These are phyloP conservation scores for Naematelia aurantialba DNA, from an alignment of 768 basidiomycete species.

Conservation along the genomic window DNA sequence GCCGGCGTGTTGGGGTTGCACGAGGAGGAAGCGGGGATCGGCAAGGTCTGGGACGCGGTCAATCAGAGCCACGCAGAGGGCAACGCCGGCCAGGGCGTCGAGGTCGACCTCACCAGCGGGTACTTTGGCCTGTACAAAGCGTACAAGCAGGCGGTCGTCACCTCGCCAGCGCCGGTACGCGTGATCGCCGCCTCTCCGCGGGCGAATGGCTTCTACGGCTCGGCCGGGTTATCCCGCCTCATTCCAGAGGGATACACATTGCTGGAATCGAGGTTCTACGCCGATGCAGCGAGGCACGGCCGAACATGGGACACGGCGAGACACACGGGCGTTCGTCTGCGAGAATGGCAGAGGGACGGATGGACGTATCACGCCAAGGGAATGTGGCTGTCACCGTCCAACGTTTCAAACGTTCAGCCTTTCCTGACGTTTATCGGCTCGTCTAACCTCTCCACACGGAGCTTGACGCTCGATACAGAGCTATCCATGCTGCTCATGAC, in stretches of 20 bases:
- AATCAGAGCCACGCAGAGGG: conserved; percentile 32
- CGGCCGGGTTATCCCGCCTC: conserved; percentile 79
- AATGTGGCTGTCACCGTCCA: conserved; percentile 66
- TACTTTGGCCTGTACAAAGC: conserved; percentile 83
- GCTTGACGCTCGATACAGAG: conserved; percentile 84
- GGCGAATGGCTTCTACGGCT: conserved; percentile 95
- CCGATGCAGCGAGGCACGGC: conserved; percentile 33
- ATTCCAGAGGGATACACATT: conserved; percentile 95
- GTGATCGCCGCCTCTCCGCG: conserved; percentile 83
- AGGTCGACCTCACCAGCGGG: conserved; percentile 79
- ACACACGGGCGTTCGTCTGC: conserved; percentile 62
- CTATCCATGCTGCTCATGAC: conserved; percentile 80
- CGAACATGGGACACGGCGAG: conserved; percentile 26
- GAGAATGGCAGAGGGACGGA: conserved; percentile 79
- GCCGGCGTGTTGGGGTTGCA: conserved; percentile 80
- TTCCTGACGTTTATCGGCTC: conserved; percentile 83
- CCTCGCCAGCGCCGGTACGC: conserved; percentile 57
- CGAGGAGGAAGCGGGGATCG: conserved; percentile 69
- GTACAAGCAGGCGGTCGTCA: conserved; percentile 69
- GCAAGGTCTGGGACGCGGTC: conserved; percentile 44
- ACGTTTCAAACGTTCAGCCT: conserved; percentile 51
- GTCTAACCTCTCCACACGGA: conserved; percentile 89
- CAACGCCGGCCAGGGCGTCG: conserved; percentile 5
- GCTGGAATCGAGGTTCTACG: conserved; percentile 70
- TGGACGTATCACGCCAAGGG: conserved; percentile 99